Evolutionary conservation across 2,329 filamentous ascomycete genomes (phyloP), one percentile per base, ranked within the genome.

Genomic region (Ophiostoma novo-ulmi): DNA sequence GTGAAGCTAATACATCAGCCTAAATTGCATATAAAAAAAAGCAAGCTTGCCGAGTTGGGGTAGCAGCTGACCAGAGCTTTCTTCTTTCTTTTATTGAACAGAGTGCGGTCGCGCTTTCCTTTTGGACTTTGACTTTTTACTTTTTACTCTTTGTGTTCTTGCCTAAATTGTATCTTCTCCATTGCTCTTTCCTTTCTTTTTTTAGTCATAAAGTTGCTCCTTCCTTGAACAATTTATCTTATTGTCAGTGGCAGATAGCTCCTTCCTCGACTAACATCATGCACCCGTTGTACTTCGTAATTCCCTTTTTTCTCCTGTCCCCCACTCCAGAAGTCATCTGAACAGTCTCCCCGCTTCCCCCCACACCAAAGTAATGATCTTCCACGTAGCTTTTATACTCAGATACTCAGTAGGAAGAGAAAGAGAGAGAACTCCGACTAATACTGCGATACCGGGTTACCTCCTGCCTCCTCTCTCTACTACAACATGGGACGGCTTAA

Each of bases 1-100:
- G 58, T 63, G 26, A 63, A 63, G 58, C 58, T 63, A 63, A 63
- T 20, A 63, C n/a, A 63, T 63, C 58, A 63, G 58, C 26, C 58
- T 63, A 63, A 63, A 63, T 63, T 35, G 58, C 26, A 22, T 14
- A 26, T 22, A 58, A 58, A 22, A 58, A 58, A 20, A 26, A 55
- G 52, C 52, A 63, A 63, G 58, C 58, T 63, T 63, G 58, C 58
- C 58, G 26, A 31, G 26, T 63, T 63, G 58, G 58, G 58, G 58
- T 63, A 63, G 26, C 58, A 63, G 26, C 58, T 35, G 26, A 35
- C 58, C 44, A 48, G 44, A 48, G 44, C 44, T 48, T 48, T 20
- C 17, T 48, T 63, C 11, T n/a, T 55, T 22, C 14, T 7, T 14
- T n/a, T 48, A 20, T 20, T 48, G 20, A 6, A 44, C 14, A 48